These are phyloP conservation scores for Endocalyx cinctus DNA, from an alignment of 2,329 filamentous ascomycete species.

Conservation along the genomic window DNA sequence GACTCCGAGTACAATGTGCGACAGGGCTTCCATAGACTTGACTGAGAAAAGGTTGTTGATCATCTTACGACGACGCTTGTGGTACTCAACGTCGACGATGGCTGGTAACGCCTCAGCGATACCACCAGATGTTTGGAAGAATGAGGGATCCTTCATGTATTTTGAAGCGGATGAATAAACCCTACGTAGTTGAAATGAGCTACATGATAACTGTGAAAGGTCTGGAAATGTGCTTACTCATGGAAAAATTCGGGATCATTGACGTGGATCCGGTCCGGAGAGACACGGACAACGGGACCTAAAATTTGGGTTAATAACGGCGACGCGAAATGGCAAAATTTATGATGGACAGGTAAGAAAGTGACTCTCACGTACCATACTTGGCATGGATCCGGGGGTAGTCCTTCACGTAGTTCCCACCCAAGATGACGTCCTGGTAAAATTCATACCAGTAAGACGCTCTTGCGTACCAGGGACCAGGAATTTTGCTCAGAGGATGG, in stretches of 20 bases:
- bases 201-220: neutral
- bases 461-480: conserved; percentile 4
- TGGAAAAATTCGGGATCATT: conserved; percentile 7
- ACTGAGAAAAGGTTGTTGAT: conserved; percentile 3
- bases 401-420: conserved; percentile 5
- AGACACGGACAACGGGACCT: conserved; percentile 5
- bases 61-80: conserved; percentile 4
- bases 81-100: conserved; percentile 4
- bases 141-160: conserved; percentile 5
- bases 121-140: conserved; percentile 8
- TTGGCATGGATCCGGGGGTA: conserved; percentile 3
- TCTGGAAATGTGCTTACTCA: conserved; percentile 3
- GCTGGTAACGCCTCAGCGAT: conserved; percentile 4
- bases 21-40: conserved; percentile 2
- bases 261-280: conserved; percentile 4
- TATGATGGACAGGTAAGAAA: too few species aligned
- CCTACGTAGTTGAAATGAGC: neutral
- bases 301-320: too few species aligned
- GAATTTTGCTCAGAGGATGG: conserved; percentile 5
- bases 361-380: too few species aligned
- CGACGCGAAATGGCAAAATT: too few species aligned
- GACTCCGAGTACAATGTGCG: conserved; percentile 2
- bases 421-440: conserved; percentile 4
- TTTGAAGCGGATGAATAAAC: conserved; percentile 6
- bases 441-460: conserved; percentile 8